Base-by-base conservation (phyloP, 2,329 filamentous ascomycete genomes). In the Penicillium sclerotiorum region DNA sequence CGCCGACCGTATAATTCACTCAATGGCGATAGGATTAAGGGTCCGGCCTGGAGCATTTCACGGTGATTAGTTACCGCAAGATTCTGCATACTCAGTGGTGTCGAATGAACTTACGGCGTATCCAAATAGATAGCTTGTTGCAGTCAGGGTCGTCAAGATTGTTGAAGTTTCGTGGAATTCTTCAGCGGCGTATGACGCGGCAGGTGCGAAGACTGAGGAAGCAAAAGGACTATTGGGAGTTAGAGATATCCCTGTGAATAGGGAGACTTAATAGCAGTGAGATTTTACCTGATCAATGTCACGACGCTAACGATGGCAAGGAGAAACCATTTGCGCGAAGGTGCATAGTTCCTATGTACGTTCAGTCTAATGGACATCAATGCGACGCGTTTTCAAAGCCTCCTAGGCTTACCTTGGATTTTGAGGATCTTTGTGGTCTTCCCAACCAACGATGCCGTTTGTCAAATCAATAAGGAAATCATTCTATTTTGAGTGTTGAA, bases 1-100 rank as follows among this genome's bases (percentile, higher is more conserved):
- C 85, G 75, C 5, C 82, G 75, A 4, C 82, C 85, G 47, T 81
- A 86, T 17, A 88, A 68, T 60, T 89, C 85, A n/a, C 80, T 77
- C 8, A 88, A 61, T 0, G 85, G 84, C 2, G 85, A 85, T 76
- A 85, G 85, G 2, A 88, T 58, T 5, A 87, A 69, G 1, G 84
- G 83, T 0, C 83, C 83, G 9, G 22, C 18, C 37, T 40, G 8
- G 7, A 22, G 3, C 13, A n/a, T 11, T 40, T n/a, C 12, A 13
- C 9, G 25, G 18, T 23, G 4, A 22, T 40, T 49, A 85, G 53
- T 28, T 56, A 50, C 30, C 7, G 37, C 3, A 11, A n/a, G 6
- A n/a, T 21, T n/a, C n/a, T n/a, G n/a, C n/a, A n/a, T n/a, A n/a
- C n/a, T n/a, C n/a, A n/a, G n/a, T n/a, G n/a, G n/a, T n/a, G n/a